These are phyloP conservation scores for Fusarium miscanthi DNA, from an alignment of 2,329 filamentous ascomycete genomes.

Conservation along the genomic window DNA sequence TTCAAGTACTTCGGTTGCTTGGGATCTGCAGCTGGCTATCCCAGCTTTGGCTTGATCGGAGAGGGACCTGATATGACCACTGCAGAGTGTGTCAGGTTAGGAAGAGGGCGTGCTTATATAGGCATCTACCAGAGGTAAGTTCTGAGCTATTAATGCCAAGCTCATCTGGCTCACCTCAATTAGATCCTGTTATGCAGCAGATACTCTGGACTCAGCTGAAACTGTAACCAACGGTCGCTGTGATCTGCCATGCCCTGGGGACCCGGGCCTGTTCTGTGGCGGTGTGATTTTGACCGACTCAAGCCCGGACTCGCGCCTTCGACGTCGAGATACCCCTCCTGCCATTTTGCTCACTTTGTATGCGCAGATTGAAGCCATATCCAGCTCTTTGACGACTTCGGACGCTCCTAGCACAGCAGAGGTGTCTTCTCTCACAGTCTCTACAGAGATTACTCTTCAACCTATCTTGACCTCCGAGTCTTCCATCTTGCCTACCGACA, in stretches of 20 bases:
- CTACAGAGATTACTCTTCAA: not conserved
- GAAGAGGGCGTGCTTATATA: not conserved
- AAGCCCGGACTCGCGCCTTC: not conserved
- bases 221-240: not conserved
- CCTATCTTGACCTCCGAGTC: not conserved
- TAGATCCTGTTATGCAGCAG: not conserved
- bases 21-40: not conserved
- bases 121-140: not conserved
- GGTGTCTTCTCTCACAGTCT: not conserved
- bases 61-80: not conserved
- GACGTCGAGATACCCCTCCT: not conserved
- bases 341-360: not conserved
- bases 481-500: not conserved
- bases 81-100: not conserved
- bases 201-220: not conserved
- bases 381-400: not conserved
- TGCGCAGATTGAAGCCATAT: not conserved
- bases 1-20: conserved; percentile 7
- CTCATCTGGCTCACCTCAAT: not conserved
- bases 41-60: not conserved
- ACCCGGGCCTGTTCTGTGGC: not conserved
- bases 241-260: not conserved
- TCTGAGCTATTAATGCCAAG: not conserved
- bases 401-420: not conserved
- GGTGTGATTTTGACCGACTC: not conserved